phyloP scores from a whole-genome alignment of 1,284 basidiomycete species.

The Sanghuangporus sanghuang region DNA sequence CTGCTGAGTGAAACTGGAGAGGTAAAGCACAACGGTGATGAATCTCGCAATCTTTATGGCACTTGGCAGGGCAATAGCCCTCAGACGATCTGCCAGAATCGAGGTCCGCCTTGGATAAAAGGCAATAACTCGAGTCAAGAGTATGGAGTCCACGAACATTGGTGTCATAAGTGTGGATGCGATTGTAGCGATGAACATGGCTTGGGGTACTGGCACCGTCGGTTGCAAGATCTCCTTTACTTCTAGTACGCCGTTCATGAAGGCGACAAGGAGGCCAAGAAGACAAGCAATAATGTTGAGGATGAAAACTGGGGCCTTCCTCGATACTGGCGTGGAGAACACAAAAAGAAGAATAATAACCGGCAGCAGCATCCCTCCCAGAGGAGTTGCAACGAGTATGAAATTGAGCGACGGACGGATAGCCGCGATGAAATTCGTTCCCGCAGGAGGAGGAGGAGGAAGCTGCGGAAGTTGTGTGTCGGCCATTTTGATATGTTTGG shows the following conservation, averaged over 20 bases:
- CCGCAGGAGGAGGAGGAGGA: conserved; percentile 20
- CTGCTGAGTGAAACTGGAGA: conserved; percentile 18
- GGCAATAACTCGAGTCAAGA: conserved; percentile 28
- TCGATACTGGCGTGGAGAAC: conserved; percentile 25
- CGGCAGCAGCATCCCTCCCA: conserved; percentile 28
- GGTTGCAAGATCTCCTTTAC: conserved; percentile 22
- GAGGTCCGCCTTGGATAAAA: conserved; percentile 28
- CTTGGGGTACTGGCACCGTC: conserved; percentile 15
- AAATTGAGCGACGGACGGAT: conserved; percentile 26
- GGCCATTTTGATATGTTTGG: too few relatives aligned
- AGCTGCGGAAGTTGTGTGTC: too few relatives aligned
- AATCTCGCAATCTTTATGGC: not conserved
- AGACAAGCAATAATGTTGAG: conserved; percentile 28
- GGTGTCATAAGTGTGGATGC: conserved; percentile 23
- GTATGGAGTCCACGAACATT: conserved; percentile 29
- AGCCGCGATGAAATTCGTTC: conserved; percentile 24
- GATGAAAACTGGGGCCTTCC: conserved; percentile 28
- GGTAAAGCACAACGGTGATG: not conserved
- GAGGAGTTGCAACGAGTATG: conserved; percentile 26
- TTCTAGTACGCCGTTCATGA: conserved; percentile 22
- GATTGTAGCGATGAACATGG: conserved; percentile 20
- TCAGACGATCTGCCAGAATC: conserved; percentile 18
- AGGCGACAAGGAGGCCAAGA: conserved; percentile 26
- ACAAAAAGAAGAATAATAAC: conserved; percentile 27
- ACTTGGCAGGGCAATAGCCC: conserved; percentile 24